These are phyloP conservation scores for Pseudopyricularia javanii DNA, from an alignment of 2,329 filamentous ascomycete genomes.

Conservation along the genomic window DNA sequence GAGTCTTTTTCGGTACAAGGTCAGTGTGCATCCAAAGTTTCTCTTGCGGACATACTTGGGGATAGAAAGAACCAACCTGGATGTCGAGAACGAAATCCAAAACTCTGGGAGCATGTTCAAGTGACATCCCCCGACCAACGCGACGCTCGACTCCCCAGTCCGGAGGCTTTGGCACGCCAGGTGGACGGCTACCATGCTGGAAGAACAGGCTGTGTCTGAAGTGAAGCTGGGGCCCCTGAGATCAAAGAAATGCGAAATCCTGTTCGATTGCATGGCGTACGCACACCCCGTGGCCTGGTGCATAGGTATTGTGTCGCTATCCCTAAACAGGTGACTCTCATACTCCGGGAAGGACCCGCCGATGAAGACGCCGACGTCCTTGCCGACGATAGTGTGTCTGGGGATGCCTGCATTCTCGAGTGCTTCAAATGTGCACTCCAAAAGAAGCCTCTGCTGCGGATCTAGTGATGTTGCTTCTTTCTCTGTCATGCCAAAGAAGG, in stretches of 20 bases:
- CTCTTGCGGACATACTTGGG: too few species aligned
- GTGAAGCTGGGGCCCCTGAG: constrained; percentile 39
- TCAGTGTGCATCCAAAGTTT: too few species aligned
- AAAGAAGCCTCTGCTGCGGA: constrained; percentile 10
- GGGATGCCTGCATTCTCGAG: constrained; percentile 29
- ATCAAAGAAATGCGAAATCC: constrained; percentile 35
- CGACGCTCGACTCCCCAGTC: constrained; percentile 29
- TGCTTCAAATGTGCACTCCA: constrained; percentile 30
- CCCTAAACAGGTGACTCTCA: constrained; percentile 6
- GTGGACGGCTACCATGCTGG: constrained; percentile 35
- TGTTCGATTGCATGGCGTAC: constrained; percentile 35
- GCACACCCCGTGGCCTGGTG: constrained; percentile 7
- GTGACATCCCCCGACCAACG: constrained; percentile 34
- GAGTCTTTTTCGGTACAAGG: too few species aligned
- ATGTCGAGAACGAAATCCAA: constrained; percentile 31
- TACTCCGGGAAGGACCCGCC: constrained; percentile 23
- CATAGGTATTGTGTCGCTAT: constrained; percentile 11
- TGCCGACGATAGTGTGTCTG: constrained; percentile 14
- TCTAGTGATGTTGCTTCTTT: constrained; percentile 22
- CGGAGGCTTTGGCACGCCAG: constrained; percentile 35
- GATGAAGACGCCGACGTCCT: constrained; percentile 19
- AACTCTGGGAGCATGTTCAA: constrained; percentile 35
- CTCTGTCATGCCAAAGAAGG: constrained; percentile 22
- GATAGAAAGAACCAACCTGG: too few species aligned
- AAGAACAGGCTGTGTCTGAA: constrained; percentile 39